Base-by-base conservation (phyloP, 2,329 filamentous ascomycete genomes). In the Epichloe sibirici region DNA sequence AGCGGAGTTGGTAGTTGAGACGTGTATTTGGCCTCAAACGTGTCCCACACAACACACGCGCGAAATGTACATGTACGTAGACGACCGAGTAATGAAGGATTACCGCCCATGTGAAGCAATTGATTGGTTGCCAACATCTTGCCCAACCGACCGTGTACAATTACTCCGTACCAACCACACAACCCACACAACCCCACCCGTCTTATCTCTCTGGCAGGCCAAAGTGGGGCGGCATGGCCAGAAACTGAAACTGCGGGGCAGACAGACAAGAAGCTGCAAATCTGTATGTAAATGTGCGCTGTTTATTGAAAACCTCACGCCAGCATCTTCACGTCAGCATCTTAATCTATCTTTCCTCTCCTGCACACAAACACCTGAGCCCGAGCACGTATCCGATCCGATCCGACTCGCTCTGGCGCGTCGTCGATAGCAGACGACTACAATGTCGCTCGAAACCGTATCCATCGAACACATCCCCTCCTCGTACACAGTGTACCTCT, bases 401-500 rank as follows among this genome's bases (percentile, higher is more conserved):
- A 12, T 17, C 7, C 13, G n/a, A n/a, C 35, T 37, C n/a, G 15
- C 23, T 8, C 6, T 11, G 46, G 15, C 37, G 17, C n/a, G 40
- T 45, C 48, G 4, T 45, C 48, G 2, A 46, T 11, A 11, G 4
- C 15, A 6, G 23, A 23, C 9, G 4, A n/a, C 28, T 45, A 6
- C 17, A 43, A 12, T 55, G 53, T 25, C 51, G 61, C 55, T 91
- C 62, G 81, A 90, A 69, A 82, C 79, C 2, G 70, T 95, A 53
- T 63, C 74, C 44, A 76, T 97, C 37, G 83, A 93, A 55, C 89
- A 96, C 66, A 72, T 94, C 44, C 86, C 88, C 1, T 63, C 74
- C 6, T 73, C 74, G 31, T 75, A 89, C 65, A 75, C 79, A 6
- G 73, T 95, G 34, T 83, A 93, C 67, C 71, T 88, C 48, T 83